These are phyloP conservation scores for Hirschfeldia incana DNA, from an alignment of 345 rosid genomes.

Conservation along the genomic window DNA sequence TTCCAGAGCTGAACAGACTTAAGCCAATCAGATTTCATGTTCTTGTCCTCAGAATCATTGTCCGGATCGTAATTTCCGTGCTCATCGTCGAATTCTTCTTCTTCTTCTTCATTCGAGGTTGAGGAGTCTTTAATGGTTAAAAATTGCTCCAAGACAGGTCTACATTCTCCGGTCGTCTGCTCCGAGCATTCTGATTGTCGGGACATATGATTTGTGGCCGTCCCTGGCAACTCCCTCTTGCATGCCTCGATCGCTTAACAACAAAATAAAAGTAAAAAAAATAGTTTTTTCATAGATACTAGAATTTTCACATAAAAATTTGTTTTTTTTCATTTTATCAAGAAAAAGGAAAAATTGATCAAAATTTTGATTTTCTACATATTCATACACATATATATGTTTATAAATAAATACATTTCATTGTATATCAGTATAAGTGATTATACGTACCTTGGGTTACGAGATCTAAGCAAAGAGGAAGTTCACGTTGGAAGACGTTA, in stretches of 20 bases:
- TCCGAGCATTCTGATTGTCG: slow-evolving; percentile 84
- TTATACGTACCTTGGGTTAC: slow-evolving; percentile 70
- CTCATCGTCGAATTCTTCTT: slow-evolving; percentile 45
- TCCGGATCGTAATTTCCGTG: slow-evolving; percentile 33
- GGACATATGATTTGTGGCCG: slow-evolving; percentile 51
- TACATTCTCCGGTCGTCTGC: slow-evolving; percentile 72
- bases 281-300: not conserved
- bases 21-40: slow-evolving; percentile 91
- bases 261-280: not conserved
- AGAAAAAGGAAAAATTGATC: not conserved
- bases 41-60: slow-evolving; percentile 46
- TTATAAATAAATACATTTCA: not conserved
- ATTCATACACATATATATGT: not conserved
- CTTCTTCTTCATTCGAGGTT: slow-evolving; percentile 40
- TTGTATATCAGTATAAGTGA: not conserved
- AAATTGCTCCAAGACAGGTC: slow-evolving; percentile 77
- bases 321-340: not conserved
- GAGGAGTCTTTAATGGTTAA: slow-evolving; percentile 58
- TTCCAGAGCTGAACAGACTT: slow-evolving; percentile 96
- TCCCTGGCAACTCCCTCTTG: slow-evolving; percentile 66
- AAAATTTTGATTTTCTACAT: not conserved
- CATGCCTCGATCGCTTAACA: slow-evolving; percentile 81
- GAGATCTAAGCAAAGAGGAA: slow-evolving; percentile 90
- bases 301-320: not conserved
- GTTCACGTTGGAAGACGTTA: slow-evolving; percentile 89